Conservation (phyloP, 164 flowering plant genomes). For the Cinnamomum micranthum region DNA sequence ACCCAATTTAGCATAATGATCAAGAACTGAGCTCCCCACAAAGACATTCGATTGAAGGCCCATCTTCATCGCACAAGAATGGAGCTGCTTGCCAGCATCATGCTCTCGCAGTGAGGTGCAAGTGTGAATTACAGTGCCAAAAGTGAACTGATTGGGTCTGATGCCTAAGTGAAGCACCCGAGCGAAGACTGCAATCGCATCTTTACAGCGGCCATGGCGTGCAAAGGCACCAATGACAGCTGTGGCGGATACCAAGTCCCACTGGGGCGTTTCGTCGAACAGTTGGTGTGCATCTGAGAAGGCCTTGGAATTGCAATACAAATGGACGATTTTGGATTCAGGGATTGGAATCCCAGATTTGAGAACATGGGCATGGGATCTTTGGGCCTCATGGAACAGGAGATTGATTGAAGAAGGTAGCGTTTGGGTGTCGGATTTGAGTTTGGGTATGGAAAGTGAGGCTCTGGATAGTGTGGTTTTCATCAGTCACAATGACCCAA, state of each 20-base stretch:
- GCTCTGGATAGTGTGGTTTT: constrained; percentile 3
- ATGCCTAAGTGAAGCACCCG: constrained; percentile 40
- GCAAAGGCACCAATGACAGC: constrained; percentile 43
- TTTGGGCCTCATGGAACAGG: constrained; percentile 11
- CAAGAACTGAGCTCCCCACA: constrained; percentile 64
- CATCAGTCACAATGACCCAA: neutral
- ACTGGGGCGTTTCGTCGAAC: constrained; percentile 51
- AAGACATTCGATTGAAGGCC: constrained; percentile 56
- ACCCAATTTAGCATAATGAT: constrained; percentile 54
- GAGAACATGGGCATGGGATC: constrained; percentile 21
- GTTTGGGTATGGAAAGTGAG: constrained; percentile 7
- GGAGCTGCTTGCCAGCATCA: constrained; percentile 48
- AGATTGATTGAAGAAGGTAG: constrained; percentile 11
- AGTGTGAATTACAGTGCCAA: constrained; percentile 53
- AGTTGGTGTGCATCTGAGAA: constrained; percentile 32
- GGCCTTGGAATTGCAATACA: constrained; percentile 13
- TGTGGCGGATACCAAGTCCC: constrained; percentile 53
- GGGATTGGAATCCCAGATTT: constrained; percentile 17
- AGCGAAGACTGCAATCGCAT: constrained; percentile 48
- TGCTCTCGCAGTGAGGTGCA: constrained; percentile 30
- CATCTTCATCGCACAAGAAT: constrained; percentile 46
- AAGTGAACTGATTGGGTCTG: constrained; percentile 68
- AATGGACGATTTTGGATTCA: constrained; percentile 9
- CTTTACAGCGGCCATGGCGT: constrained; percentile 28
- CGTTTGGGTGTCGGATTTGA: constrained; percentile 1